phyloP scores from a whole-genome alignment of 73 alveolate species.

The Blepharisma japonicum region DNA sequence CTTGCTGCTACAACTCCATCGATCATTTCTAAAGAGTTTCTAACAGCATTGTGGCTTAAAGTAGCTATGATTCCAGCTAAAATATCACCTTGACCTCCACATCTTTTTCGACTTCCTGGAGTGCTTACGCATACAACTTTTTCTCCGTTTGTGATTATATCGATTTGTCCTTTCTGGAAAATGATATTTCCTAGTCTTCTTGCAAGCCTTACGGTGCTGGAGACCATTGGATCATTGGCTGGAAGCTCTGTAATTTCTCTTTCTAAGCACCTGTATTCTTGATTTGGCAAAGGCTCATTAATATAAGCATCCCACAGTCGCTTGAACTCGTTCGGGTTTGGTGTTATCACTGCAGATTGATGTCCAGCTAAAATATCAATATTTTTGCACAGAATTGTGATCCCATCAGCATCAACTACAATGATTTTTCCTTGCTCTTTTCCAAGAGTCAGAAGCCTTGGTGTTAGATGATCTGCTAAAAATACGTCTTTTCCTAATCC shows the following conservation, averaged over 20 bases:
- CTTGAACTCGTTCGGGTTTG: constrained; percentile 86
- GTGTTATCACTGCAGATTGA: constrained; percentile 79
- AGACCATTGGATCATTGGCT: constrained; percentile 31
- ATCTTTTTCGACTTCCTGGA: constrained; percentile 80
- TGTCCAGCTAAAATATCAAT: constrained; percentile 29
- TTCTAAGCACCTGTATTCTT: constrained; percentile 35
- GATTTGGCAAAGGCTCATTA: constrained; percentile 37
- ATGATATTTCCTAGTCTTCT: constrained; percentile 54
- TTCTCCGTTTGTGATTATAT: constrained; percentile 90
- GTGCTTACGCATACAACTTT: constrained; percentile 56
- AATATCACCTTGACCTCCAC: constrained; percentile 98
- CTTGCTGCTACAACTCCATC: constrained; percentile 69
- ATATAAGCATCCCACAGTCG: constrained; percentile 63
- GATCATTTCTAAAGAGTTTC: constrained; percentile 30
- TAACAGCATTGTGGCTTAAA: constrained; percentile 50
- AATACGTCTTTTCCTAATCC: constrained; percentile 90
- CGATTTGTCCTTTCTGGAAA: constrained; percentile 83
- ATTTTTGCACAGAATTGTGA: constrained; percentile 61
- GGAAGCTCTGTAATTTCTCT: constrained; percentile 25
- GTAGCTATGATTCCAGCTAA: constrained; percentile 82
- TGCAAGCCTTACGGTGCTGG: constrained; percentile 54
- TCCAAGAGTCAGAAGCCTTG: constrained; percentile 37
- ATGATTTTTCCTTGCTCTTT: constrained; percentile 51
- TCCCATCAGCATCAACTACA: constrained; percentile 95
- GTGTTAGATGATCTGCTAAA: constrained; percentile 45